Conservation (phyloP, 345 rosid species). For the Trapa incisa region DNA sequence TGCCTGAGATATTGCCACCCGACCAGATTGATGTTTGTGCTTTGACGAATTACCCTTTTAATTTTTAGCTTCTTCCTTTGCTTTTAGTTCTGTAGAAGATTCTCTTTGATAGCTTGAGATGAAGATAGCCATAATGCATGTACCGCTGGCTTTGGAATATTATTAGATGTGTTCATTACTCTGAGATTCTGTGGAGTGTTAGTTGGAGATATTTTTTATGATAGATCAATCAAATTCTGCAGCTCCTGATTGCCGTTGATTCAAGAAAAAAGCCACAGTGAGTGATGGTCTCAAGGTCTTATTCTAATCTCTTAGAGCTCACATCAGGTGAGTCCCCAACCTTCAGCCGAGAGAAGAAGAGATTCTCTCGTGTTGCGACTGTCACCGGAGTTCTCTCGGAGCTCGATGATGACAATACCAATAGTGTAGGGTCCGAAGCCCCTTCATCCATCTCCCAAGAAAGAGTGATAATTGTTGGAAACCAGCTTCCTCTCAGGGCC, state of each 20-base stretch:
- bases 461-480: constrained; percentile 78
- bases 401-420: constrained; percentile 62
- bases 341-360: constrained; percentile 53
- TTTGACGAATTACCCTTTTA: not conserved
- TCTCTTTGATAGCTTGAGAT: not conserved
- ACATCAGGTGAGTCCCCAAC: constrained; percentile 52
- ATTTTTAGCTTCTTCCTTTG: not conserved
- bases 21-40: not conserved
- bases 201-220: not conserved
- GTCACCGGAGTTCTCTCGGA: constrained; percentile 72
- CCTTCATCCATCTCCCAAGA: constrained; percentile 73
- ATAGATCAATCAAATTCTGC: not conserved
- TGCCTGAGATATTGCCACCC: not conserved
- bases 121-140: not conserved
- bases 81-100: not conserved
- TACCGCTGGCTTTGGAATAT: not conserved
- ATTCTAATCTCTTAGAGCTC: constrained; percentile 87
- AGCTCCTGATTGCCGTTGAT: not conserved
- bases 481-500: constrained; percentile 78
- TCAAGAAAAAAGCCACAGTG: not conserved
- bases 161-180: not conserved
- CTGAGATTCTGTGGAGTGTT: not conserved
- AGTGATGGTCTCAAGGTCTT: constrained; percentile 77
- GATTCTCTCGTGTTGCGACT: constrained; percentile 88
- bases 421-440: constrained; percentile 70